Conservation (phyloP, 768 basidiomycete genomes). For the Tylopilus vinaceipallidus region DNA sequence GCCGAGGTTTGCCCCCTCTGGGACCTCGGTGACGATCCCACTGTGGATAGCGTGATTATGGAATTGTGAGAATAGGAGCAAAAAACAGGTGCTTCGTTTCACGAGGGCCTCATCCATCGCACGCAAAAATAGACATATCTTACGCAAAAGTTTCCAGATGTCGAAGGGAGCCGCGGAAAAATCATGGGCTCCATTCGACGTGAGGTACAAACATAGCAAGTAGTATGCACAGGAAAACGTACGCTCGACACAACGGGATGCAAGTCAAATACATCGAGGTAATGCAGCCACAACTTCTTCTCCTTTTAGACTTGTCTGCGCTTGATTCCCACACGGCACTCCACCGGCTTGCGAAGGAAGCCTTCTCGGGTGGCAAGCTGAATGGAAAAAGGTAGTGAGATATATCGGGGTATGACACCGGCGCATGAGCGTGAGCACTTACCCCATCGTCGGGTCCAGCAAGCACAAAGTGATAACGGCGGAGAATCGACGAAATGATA, state of each 20-base stretch:
- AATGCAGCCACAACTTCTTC: not conserved
- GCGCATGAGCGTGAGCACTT: constrained; percentile 21
- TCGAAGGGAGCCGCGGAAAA: not conserved
- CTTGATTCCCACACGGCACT: constrained; percentile 70
- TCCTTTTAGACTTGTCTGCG: constrained; percentile 46
- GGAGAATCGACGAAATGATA: constrained; percentile 77
- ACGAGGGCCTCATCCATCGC: not conserved
- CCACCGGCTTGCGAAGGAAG: constrained; percentile 81
- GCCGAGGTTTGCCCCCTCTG: not conserved
- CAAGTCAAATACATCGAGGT: not conserved
- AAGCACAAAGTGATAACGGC: constrained; percentile 73
- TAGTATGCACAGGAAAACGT: not conserved
- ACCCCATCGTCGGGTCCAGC: constrained; percentile 57
- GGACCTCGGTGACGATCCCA: not conserved
- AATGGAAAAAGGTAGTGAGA: constrained; percentile 2
- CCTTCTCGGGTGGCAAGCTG: constrained; percentile 79
- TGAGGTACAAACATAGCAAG: not conserved
- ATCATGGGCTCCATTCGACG: not conserved
- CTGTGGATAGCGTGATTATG: constrained; percentile 1
- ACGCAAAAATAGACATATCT: constrained; percentile 18
- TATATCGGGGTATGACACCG: constrained; percentile 7
- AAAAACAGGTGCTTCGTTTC: not conserved
- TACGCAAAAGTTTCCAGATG: not conserved
- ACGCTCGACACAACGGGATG: not conserved
- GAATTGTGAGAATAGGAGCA: constrained; percentile 10